phyloP scores from a whole-genome alignment of 176 grass and related monocot genomes.

The Oryza glaberrima region DNA sequence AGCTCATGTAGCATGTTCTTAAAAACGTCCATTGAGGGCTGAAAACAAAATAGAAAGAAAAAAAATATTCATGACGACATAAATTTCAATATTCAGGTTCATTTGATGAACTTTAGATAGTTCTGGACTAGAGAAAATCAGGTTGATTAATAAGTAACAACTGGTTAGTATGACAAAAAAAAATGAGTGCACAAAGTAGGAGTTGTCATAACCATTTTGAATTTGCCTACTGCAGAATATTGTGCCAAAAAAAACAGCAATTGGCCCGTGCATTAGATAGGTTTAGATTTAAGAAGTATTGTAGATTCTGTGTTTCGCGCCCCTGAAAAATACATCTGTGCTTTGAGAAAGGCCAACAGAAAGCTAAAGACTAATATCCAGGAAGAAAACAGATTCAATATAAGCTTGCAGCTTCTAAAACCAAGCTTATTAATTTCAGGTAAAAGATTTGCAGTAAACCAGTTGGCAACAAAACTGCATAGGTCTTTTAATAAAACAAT shows the following conservation, averaged over 20 bases:
- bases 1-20: constrained; percentile 86
- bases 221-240: neutral
- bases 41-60: constrained; percentile 38
- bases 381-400: neutral
- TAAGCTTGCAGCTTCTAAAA: constrained; percentile 9
- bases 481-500: neutral
- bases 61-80: neutral
- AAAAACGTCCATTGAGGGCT: constrained; percentile 86
- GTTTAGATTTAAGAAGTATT: neutral
- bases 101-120: neutral
- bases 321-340: neutral
- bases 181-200: constrained; percentile 1
- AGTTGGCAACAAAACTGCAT: constrained; percentile 16
- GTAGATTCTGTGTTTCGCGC: neutral
- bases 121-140: neutral
- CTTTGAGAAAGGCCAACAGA: neutral
- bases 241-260: neutral
- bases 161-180: neutral
- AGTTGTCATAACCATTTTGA: neutral
- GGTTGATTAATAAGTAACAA: neutral
- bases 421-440: neutral
- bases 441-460: neutral
- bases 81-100: constrained; percentile 9
- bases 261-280: neutral
- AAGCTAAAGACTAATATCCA: neutral